Base-by-base conservation (phyloP, 108 stramenopile genomes). In the Discostella stelligeroides region DNA sequence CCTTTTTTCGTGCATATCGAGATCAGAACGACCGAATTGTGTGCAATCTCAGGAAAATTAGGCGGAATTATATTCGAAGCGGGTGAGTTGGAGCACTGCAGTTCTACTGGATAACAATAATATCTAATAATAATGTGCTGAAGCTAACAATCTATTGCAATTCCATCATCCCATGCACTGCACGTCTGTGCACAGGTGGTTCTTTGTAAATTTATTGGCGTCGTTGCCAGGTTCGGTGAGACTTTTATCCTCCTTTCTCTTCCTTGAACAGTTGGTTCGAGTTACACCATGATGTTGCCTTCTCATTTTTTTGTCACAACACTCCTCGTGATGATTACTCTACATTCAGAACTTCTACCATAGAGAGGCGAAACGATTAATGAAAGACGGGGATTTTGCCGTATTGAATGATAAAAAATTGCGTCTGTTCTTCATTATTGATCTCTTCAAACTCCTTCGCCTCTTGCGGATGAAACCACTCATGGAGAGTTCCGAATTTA, bases 1-100 rank as follows among this genome's bases (percentile, higher is more conserved):
- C 42, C 37, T 85, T 85, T 63, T 85, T 82, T 49, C 60, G 84
- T 5, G 54, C 72, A 34, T 72, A 72, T 54, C 60, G 60, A 15
- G 45, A 72, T 28, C 11, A 63, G 42, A 18, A 63, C n/a, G 72
- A 62, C 10, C 27, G 38, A 8, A 25, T 64, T 5, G 43, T 72
- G 6, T 56, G 46, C 63, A 64, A 24, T 39, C 62, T 72, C 8
- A 37, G 10, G 38, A 20, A 42, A n/a, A 72, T 72, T 24, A 28
- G 54, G 60, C 38, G 20, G 14, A 55, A 47, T 24, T 84, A 84
- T 51, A 73, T 82, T n/a, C 47, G 80, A 34, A 81, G 64, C 63
- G 69, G 76, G 57, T 58, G 34, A 58, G 57, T 58, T 37, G n/a
- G n/a, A n/a, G n/a, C n/a, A n/a, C n/a, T n/a, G n/a, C n/a, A n/a